Evolutionary conservation across 257 asterid species (phyloP).

Genomic region (Paulownia fortunei): DNA sequence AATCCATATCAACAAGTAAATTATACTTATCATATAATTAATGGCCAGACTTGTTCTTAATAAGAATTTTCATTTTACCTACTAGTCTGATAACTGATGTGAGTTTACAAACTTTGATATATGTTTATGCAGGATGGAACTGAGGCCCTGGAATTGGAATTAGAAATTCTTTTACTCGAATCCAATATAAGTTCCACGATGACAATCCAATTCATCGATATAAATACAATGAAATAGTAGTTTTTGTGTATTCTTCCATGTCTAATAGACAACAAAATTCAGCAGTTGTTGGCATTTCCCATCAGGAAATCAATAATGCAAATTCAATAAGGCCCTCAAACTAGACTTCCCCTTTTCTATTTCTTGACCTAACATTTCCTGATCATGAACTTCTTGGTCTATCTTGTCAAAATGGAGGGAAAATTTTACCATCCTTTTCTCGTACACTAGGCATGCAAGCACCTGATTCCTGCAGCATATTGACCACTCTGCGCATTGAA

Average conservation of each 20-base stretch:
- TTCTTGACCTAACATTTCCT: conserved; percentile 23
- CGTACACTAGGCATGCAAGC: conserved; percentile 26
- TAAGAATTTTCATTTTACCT: too few relatives aligned
- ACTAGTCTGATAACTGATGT: too few relatives aligned
- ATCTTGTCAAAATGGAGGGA: conserved; percentile 17
- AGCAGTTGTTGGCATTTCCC: background rate
- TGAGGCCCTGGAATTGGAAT: too few relatives aligned
- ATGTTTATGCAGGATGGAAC: too few relatives aligned
- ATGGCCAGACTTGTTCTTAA: too few relatives aligned
- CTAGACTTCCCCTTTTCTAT: background rate
- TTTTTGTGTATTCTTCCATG: background rate
- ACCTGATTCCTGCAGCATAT: conserved; percentile 59
- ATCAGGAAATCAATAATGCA: background rate
- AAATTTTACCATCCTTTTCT: conserved; percentile 33
- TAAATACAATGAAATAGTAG: background rate
- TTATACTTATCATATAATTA: too few relatives aligned
- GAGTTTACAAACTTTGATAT: too few relatives aligned
- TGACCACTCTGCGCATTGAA: conserved; percentile 76
- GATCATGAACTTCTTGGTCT: background rate
- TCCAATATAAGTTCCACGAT: background rate
- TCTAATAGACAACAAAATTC: background rate
- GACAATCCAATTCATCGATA: conserved; percentile 3
- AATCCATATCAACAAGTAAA: too few relatives aligned
- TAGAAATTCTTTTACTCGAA: background rate
- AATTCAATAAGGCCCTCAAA: background rate